A percentile compares a stretch with the other conserved stretches of the same genome.
Conservation (phyloP, 768 basidiomycete species). For the Chiua virens region DNA sequence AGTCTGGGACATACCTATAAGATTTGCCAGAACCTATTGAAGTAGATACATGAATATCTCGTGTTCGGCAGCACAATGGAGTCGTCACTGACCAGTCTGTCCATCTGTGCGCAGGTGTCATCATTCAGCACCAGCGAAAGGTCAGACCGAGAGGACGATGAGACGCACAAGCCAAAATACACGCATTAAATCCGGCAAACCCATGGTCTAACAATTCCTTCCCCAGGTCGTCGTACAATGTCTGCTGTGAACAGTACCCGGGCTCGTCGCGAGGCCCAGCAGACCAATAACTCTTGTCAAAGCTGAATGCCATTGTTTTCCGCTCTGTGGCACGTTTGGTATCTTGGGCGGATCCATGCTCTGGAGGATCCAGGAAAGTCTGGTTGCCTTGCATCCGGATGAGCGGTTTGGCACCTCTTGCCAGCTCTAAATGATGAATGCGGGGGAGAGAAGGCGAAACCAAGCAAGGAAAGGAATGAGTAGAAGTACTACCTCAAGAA, state of each 20-base stretch:
- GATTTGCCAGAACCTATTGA: slow-evolving; percentile 83
- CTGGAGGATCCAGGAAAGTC: slow-evolving; percentile 90
- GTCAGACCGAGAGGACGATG: background rate
- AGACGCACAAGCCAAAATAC: slow-evolving; percentile 95
- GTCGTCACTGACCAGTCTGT: slow-evolving; percentile 70
- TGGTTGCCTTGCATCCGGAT: slow-evolving; percentile 95
- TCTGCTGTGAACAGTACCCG: slow-evolving; percentile 90
- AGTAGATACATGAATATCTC: slow-evolving; percentile 4
- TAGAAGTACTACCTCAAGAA: slow-evolving; percentile 1
- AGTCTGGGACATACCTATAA: slow-evolving; percentile 62
- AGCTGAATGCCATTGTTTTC: slow-evolving; percentile 87
- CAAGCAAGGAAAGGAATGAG: background rate
- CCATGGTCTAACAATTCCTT: slow-evolving; percentile 94
- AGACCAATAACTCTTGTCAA: slow-evolving; percentile 98
- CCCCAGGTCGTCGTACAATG: slow-evolving; percentile 91
- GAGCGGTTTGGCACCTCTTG: slow-evolving; percentile 89
- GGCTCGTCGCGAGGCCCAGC: slow-evolving; percentile 89
- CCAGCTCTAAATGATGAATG: slow-evolving; percentile 62
- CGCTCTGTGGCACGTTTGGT: slow-evolving; percentile 85
- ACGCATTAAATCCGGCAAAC: slow-evolving; percentile 96
- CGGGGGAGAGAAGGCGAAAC: background rate
- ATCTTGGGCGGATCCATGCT: slow-evolving; percentile 64
- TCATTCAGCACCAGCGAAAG: background rate
- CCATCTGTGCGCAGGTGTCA: slow-evolving; percentile 46
- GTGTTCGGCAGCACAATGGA: background rate